Base-by-base conservation (phyloP, 495 filamentous ascomycete genomes). In the Penicillium turbatum region DNA sequence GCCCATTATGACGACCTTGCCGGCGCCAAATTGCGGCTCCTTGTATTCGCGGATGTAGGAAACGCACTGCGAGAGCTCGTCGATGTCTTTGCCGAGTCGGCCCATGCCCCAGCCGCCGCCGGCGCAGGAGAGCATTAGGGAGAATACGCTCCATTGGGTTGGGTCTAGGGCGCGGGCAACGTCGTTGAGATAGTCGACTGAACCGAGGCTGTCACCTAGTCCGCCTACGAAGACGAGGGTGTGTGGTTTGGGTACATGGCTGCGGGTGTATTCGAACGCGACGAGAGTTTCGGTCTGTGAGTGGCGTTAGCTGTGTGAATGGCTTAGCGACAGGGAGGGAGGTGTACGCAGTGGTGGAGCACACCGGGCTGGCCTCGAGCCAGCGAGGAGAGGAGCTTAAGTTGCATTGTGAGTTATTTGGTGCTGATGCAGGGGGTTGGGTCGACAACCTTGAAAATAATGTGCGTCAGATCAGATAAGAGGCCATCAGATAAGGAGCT, bases 181-280 rank as follows among this genome's bases (percentile, higher is more conserved):
- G 3, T 64, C 61, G 6, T 71, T 38, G 0, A 80, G 61, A 57
- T 85, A 88, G 6, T 74, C 66, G 43, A 83, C 76, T 0, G 84
- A 85, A 45, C 85, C 77, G 36, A 89, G 79, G 13, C 85, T 86
- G 66, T 92, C 89, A 51, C 79, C 82, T 30, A 96, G 79, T 5
- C 64, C 64, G 31, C 64, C 64, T 12, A 67, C 54, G n/a, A 67
- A 67, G 39, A 67, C 19, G 11, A 67, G 51, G 1, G 61, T 65
- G 59, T 67, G 55, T 13, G 64, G 64, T 45, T 64, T 67, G 11
- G 45, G 51, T 31, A 54, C 45, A 15, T 52, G 49, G 12, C 64
- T 62, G 39, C 56, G 59, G 34, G 64, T 67, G 48, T 62, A 57
- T 56, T 67, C 64, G 48, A 67, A 65, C n/a, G 64, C 54, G 51